These are phyloP conservation scores for Cyclotella cryptica DNA, from an alignment of 108 stramenopile genomes.

Conservation along the genomic window DNA sequence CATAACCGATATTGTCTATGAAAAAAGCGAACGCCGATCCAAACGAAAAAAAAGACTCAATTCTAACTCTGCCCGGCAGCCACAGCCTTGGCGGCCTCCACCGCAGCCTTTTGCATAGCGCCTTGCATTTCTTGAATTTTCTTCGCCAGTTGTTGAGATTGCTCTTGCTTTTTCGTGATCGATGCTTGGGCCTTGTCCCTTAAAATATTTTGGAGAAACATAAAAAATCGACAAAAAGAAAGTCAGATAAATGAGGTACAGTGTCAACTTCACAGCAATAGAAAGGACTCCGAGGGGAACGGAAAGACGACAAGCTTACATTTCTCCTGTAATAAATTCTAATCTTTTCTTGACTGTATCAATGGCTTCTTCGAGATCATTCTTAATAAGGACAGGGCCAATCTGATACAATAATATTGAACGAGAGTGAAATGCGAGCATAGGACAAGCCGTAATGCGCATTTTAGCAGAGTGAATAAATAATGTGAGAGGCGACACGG, in stretches of 20 bases:
- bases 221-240: too few species aligned
- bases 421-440: background rate
- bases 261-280: background rate
- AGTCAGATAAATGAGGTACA: background rate
- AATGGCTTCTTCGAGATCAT: conserved; percentile 90
- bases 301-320: conserved; percentile 39
- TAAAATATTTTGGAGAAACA: background rate
- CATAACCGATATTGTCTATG: background rate
- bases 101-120: conserved; percentile 83
- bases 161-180: conserved; percentile 60
- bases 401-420: background rate
- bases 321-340: conserved; percentile 85
- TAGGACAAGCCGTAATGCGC: too few species aligned
- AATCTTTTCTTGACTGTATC: conserved; percentile 86
- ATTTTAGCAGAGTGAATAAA: too few species aligned
- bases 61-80: conserved; percentile 54
- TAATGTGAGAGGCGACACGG: too few species aligned
- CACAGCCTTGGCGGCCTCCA: conserved; percentile 79
- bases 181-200: conserved; percentile 65
- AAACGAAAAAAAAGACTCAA: too few species aligned
- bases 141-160: conserved; percentile 62
- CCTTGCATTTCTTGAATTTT: conserved; percentile 87
- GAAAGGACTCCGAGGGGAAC: background rate
- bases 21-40: background rate
- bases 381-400: conserved; percentile 91